Evolutionary conservation across 306 rosid species (phyloP).

Genomic region (Fagus sylvatica): DNA sequence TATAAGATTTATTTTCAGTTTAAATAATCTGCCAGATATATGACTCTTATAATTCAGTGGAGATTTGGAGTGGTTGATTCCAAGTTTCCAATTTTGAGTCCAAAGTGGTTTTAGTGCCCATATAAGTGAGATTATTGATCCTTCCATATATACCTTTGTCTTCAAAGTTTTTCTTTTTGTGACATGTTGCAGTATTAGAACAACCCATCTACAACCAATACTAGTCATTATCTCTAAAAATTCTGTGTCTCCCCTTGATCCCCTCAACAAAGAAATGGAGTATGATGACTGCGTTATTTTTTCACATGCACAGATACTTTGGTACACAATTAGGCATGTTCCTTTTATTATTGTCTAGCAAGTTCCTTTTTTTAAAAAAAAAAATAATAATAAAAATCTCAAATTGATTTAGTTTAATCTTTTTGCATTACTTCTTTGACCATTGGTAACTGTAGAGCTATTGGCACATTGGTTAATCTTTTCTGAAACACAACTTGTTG

Average conservation of each 20-base stretch:
- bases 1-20: background rate
- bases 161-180: background rate
- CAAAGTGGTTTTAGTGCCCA: background rate
- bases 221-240: background rate
- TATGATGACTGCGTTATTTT: too few relatives aligned
- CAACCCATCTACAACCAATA: background rate
- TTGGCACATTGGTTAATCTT: background rate
- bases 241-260: background rate
- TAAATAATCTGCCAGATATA: background rate
- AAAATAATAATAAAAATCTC: too few relatives aligned
- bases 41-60: background rate
- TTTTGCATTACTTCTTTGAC: background rate
- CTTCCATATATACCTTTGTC: background rate
- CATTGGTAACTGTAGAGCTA: background rate
- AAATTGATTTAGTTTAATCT: background rate
- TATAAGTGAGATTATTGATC: background rate
- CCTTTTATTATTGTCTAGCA: too few relatives aligned
- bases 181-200: background rate
- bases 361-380: too few relatives aligned
- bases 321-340: too few relatives aligned
- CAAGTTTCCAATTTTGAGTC: background rate
- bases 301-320: too few relatives aligned
- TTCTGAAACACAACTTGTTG: conserved; percentile 22
- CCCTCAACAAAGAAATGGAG: too few relatives aligned
- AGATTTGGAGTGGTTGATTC: background rate